Base-by-base conservation (phyloP, 805 yeast species). In the Zygosaccharomyces pseudorouxii region DNA sequence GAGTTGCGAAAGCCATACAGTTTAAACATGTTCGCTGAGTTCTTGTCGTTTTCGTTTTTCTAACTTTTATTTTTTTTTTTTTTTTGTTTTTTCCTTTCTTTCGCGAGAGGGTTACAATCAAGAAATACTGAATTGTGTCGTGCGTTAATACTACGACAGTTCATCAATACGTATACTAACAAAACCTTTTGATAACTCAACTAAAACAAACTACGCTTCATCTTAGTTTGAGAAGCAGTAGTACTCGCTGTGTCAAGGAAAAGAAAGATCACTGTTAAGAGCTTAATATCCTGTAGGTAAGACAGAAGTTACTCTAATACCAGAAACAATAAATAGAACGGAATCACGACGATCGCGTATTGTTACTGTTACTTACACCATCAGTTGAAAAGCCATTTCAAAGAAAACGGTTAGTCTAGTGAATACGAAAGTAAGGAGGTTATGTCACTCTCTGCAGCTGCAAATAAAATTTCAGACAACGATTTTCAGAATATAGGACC, bases 11-110 rank as follows among this genome's bases (percentile, higher is more conserved):
- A 41, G 28, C 44, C 75, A 39, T 79, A 79, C 31, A 92, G 79
- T 19, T 87, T 84, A 53, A 92, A 81, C 3, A 90, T 83, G 45
- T 93, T 81, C 62, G 86, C 86, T 0, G 95, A 86, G 2, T 88
- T 87, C 18, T 18, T 9, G 9, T 14, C 20, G 16, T 14, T 33
- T 33, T 33, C 19, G 23, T 3, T 22, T 22, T 22, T 4, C 23
- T 4, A 22, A 22, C 23, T 22, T 22, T 22, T 22, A 22, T 22
- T 22, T 22, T 22, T 20, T 20, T 20, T 20, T 20, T 20, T 20
- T 20, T 31, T 29, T 29, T 29, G 10, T 14, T 31, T 31, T 18
- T 33, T 33, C 37, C 37, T 16, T 33, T 14, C 37, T 33, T 14
- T 16, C 20, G 20, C 37, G 19, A 16, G 37, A 33, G 37, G 37